Evolutionary conservation across 2,329 filamentous ascomycete species (phyloP).

Genomic region (Mariannaea sp.): DNA sequence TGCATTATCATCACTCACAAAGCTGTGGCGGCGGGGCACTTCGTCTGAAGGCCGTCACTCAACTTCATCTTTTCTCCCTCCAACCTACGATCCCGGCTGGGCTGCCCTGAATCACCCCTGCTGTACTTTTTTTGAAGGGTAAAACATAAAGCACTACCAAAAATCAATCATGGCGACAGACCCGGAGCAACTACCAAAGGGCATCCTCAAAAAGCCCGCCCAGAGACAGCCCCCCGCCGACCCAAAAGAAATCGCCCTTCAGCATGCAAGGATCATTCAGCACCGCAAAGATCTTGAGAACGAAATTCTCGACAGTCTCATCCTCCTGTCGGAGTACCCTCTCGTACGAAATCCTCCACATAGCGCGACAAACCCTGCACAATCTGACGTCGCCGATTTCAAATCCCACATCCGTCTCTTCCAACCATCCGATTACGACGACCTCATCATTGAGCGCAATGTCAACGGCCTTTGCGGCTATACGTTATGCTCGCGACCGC

Average conservation of each 20-base stretch:
- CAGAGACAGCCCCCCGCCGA: conserved; percentile 40
- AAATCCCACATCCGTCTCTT: conserved; percentile 71
- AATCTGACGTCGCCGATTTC: conserved; percentile 68
- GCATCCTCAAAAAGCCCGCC: conserved; percentile 63
- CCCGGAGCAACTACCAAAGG: conserved; percentile 50
- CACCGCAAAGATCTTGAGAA: conserved; percentile 79
- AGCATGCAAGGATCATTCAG: conserved; percentile 83
- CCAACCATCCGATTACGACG: conserved; percentile 87
- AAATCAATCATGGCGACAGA: conserved; percentile 34
- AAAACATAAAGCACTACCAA: conserved; percentile 4
- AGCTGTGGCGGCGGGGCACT: conserved; percentile 19
- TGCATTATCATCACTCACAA: conserved; percentile 9
- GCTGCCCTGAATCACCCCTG: neutral
- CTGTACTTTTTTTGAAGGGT: neutral
- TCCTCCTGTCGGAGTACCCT: conserved; percentile 70
- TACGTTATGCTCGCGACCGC: conserved; percentile 72
- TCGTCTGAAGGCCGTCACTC: conserved; percentile 1
- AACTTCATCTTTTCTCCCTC: neutral
- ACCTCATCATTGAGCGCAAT: conserved; percentile 86
- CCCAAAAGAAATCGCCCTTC: conserved; percentile 69
- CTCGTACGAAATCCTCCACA: conserved; percentile 39
- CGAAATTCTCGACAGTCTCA: conserved; percentile 72
- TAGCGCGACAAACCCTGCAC: conserved; percentile 54
- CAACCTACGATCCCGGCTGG: neutral
- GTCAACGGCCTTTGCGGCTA: conserved; percentile 84